Evolutionary conservation across 169 alveolate genomes (phyloP).

Genomic region (Eimeria sp.): DNA sequence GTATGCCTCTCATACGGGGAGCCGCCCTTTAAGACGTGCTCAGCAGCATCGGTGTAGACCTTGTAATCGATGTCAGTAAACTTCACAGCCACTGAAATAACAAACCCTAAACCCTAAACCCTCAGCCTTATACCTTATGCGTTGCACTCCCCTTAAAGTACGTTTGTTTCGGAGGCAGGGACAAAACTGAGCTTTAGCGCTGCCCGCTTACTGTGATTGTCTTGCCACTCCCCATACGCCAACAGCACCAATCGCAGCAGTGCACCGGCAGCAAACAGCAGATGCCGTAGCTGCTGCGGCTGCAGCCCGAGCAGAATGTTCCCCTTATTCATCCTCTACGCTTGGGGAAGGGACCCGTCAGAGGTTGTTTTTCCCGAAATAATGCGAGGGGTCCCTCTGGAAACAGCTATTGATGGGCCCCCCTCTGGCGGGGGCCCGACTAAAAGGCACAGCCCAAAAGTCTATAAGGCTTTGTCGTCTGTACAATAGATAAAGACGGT

Average conservation of each 20-base stretch:
- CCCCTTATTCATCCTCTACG: not conserved
- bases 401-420: constrained; percentile 2
- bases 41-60: constrained; percentile 99
- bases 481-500: no score
- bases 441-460: not conserved
- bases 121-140: not conserved
- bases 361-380: not conserved
- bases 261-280: constrained; percentile 52
- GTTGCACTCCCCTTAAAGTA: not conserved
- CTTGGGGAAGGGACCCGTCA: not conserved
- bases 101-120: not conserved
- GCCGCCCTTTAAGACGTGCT: constrained; percentile 93
- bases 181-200: not conserved
- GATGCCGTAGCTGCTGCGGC: constrained; percentile 57
- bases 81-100: constrained; percentile 88
- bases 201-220: constrained; percentile 38
- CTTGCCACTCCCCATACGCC: constrained; percentile 82
- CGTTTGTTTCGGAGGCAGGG: not conserved
- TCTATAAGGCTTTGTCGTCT: not conserved
- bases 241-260: constrained; percentile 46
- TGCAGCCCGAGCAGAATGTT: not conserved
- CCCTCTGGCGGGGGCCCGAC: constrained; percentile 21
- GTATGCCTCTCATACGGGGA: constrained; percentile 99
- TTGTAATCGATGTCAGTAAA: constrained; percentile 99
- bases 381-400: not conserved